Conservation (phyloP, 139 green algal species). For the Chlorella ohadii region DNA sequence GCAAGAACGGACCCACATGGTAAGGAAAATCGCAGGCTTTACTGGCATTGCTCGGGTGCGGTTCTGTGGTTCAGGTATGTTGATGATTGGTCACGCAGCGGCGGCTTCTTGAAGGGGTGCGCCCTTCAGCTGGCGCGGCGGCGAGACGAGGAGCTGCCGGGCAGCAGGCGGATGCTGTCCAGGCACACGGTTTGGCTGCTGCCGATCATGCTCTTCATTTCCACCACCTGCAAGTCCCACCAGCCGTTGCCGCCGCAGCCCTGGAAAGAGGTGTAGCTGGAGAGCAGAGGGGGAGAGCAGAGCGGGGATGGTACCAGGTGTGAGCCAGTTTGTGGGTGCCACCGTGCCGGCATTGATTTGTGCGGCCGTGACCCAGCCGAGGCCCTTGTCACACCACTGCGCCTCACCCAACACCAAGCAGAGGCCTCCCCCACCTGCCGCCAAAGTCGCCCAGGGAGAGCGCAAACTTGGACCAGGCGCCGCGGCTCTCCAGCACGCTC, state of each 20-base stretch:
- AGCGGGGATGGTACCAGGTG: not conserved
- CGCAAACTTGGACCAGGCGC: not conserved
- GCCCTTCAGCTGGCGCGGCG: no score
- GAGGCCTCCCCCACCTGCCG: not conserved
- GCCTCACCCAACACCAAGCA: not conserved
- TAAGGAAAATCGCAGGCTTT: no score
- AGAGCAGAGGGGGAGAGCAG: not conserved
- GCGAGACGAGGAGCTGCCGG: not conserved
- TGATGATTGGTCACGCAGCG: no score
- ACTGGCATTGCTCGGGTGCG: no score
- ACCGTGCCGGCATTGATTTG: no score
- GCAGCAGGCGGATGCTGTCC: constrained; percentile 20
- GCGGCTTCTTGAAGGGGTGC: no score
- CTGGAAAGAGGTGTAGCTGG: not conserved
- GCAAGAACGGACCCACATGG: no score
- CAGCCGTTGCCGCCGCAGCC: constrained; percentile 9
- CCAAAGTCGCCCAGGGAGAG: constrained; percentile 21
- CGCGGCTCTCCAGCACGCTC: not conserved
- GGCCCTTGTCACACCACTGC: no score
- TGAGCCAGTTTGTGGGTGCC: no score
- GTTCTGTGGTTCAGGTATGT: no score
- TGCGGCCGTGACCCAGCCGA: no score
- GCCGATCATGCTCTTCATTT: not conserved
- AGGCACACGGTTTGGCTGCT: constrained; percentile 14
- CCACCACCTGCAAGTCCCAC: not conserved